Evolutionary conservation across 2,329 filamentous ascomycete species (phyloP).

Genomic region (Phaeomoniella chlamydospora): DNA sequence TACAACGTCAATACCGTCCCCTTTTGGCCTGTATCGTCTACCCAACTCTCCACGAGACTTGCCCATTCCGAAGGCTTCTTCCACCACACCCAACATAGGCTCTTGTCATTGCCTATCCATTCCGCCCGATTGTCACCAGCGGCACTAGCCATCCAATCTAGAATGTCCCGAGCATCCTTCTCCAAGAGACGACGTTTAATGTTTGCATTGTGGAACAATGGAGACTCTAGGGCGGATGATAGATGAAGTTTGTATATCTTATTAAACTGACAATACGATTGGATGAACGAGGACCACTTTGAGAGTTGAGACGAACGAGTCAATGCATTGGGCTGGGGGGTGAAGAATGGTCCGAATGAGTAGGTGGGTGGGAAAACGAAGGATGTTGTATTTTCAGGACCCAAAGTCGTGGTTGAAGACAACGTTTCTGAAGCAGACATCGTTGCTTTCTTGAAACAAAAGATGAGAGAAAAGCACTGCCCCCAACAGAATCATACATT

Average conservation of each 20-base stretch:
- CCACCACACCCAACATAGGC: conserved; percentile 38
- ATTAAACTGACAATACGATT: conserved; percentile 67
- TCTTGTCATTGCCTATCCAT: conserved; percentile 33
- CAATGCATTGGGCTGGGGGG: conserved; percentile 28
- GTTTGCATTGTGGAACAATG: conserved; percentile 37
- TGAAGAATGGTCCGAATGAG: conserved; percentile 40
- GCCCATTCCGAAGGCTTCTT: conserved; percentile 84
- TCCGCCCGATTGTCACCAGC: conserved; percentile 40
- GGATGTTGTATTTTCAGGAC: conserved; percentile 7
- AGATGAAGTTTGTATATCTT: conserved; percentile 63
- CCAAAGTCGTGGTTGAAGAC: conserved; percentile 2
- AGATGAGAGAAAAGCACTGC: not conserved
- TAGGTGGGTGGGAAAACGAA: conserved; percentile 27
- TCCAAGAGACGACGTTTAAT: conserved; percentile 31
- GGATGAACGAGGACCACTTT: conserved; percentile 79
- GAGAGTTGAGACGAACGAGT: conserved; percentile 40
- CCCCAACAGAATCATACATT: not conserved
- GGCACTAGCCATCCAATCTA: conserved; percentile 40
- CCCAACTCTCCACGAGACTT: conserved; percentile 59
- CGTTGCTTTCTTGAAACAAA: not conserved
- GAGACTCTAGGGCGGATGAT: conserved; percentile 42
- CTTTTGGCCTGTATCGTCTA: conserved; percentile 79
- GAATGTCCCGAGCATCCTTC: conserved; percentile 35
- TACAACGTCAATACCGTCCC: conserved; percentile 83
- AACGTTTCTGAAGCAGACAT: not conserved